Evolutionary conservation across 148 eudicot species (phyloP).

Genomic region (Rhododendron molle): DNA sequence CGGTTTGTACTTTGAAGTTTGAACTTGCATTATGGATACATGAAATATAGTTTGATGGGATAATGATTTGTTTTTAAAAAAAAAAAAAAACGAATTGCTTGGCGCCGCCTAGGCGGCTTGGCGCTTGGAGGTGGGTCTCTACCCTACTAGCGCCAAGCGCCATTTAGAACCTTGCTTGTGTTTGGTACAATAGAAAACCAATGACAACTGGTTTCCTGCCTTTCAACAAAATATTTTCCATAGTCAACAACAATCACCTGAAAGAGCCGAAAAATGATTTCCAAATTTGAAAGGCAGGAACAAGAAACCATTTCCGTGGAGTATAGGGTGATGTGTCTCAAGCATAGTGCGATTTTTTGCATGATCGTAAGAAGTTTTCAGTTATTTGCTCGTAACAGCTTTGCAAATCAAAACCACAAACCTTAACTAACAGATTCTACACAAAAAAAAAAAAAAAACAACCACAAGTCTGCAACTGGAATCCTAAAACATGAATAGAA

Average conservation of each 20-base stretch:
- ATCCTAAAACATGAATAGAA: background rate
- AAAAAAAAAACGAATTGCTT: no score
- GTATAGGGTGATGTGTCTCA: background rate
- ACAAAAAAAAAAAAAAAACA: background rate
- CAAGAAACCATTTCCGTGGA: background rate
- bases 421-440: background rate
- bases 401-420: background rate
- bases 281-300: background rate
- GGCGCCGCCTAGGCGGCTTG: no score
- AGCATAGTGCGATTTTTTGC: background rate
- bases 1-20: no score
- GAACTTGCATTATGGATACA: no score
- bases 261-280: background rate
- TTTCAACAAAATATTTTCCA: background rate
- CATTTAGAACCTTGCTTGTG: no score
- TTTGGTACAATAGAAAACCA: background rate
- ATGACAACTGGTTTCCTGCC: background rate
- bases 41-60: no score
- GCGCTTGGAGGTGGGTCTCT: no score
- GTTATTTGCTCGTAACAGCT: background rate
- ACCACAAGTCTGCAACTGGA: background rate
- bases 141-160: no score
- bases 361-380: background rate
- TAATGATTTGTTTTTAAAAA: no score
- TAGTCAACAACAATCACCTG: background rate